Base-by-base conservation (phyloP, 257 asterid species). In the Solanum piurae region DNA sequence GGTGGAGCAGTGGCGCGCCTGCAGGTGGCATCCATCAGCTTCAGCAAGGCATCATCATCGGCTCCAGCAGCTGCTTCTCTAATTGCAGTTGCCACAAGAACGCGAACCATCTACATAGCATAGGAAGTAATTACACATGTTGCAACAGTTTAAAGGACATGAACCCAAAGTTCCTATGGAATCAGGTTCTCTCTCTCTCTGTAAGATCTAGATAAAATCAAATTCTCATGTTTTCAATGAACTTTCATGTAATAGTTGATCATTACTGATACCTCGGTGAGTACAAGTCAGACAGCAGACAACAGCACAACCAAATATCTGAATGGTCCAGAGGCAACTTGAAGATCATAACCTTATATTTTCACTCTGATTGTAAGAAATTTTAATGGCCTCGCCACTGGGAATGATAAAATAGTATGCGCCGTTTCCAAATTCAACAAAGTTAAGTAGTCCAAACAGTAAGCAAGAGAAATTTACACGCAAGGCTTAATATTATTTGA, bases 21-120 rank as follows among this genome's bases (percentile, higher is more conserved):
- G 84, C 99, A 97, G 2, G 98, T 93, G 46, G 99, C 98, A 34
- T 94, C 99, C 95, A 95, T 95, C 92, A 97, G 94, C 92, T 91
- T 94, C 88, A 95, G 90, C 92, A 97, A 88, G 27, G 95, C 93
- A 84, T 94, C 97, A 6, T 94, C 98, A 12, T 91, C 96, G 5
- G 99, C 99, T 72, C 98, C 99, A 13, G 99, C 99, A 60, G 97
- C 98, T 36, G 99, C 98, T 92, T 97, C 99, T 88, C 99, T 92
- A 36, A 97, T 90, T 37, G 94, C 94, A 2, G 98, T 97, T 52
- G 99, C 99, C 84, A 97, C 99, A 86, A 97, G 96, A 85, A 97
- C 99, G 80, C 99, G 94, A 87, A 97, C 96, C 99, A 97, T 97
- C 99, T 97, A 90, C 72, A 55, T 40, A 83, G 69, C 82, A 89